Percentiles rank a stretch among this genome's conserved stretches.
These are phyloP conservation scores for Stereocaulon alpinum DNA, from an alignment of 495 filamentous ascomycete species.

Conservation along the genomic window DNA sequence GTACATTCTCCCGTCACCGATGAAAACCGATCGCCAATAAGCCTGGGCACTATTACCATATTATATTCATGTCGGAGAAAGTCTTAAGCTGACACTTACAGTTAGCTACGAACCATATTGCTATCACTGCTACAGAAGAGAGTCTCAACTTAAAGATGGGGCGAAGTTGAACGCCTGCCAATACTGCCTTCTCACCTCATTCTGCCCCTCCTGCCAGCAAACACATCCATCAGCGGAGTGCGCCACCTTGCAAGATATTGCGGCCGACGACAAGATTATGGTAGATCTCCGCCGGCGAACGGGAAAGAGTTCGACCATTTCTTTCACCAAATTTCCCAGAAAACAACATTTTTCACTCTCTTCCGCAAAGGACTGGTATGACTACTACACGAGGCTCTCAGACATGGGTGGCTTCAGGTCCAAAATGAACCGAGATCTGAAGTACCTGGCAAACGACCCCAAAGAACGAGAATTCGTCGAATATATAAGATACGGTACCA, in stretches of 20 bases:
- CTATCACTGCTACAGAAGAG: slow-evolving; percentile 3
- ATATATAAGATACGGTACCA: background rate
- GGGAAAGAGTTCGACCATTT: background rate
- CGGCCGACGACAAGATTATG: background rate
- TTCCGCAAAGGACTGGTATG: slow-evolving; percentile 1
- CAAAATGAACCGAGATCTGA: slow-evolving; percentile 2
- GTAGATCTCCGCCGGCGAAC: background rate
- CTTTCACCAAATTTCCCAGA: background rate
- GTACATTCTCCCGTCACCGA: background rate
- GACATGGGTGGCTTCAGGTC: background rate
- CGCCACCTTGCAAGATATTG: slow-evolving; percentile 3
- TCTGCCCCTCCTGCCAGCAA: slow-evolving; percentile 2
- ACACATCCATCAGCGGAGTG: background rate
- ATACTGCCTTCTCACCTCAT: background rate
- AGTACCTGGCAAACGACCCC: background rate
- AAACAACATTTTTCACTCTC: background rate
- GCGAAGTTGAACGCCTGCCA: slow-evolving; percentile 3
- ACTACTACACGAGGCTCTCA: slow-evolving; percentile 1
- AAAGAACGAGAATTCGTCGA: slow-evolving; percentile 3
- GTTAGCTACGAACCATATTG: background rate
- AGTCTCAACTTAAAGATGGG: slow-evolving; percentile 1
- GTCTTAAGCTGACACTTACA: background rate
- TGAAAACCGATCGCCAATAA: background rate
- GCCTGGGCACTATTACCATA: background rate
- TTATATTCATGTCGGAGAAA: background rate